Evolutionary conservation across 371 early-diverging fungal species (phyloP), one percentile per base, ranked within the genome.

Genomic region (Mucor saturninus): DNA sequence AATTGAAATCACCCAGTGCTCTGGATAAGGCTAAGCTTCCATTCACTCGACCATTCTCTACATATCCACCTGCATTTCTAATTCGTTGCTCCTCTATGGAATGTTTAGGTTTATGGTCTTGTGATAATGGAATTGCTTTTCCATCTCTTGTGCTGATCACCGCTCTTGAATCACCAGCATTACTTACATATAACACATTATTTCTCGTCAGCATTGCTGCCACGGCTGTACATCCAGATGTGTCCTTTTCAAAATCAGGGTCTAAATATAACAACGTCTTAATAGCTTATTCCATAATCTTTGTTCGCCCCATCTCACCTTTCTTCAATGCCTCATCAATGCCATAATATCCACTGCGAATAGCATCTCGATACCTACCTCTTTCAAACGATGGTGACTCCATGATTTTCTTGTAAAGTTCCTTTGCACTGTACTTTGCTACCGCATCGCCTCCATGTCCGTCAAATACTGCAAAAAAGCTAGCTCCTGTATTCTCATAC

Each of bases 391-490:
- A 80, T 13, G 81, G 64, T 35, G 89, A 80, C 46, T 75, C 65
- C 14, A 85, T 76, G 42, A 97, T 86, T 56, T 76, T 81, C 50
- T 83, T 72, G 69, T 94, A 90, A 38, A 95, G 78, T 46, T 85
- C 68, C 13, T 79, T 77, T 31, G 95, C 95, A 49, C 91, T 83
- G 70, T 87, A 96, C 71, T 87, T 88, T 15, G 98, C 96, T 5
- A 93, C 91, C 56, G 68, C 77, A 45, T 76, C 67, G 3, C 93
- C 97, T 68, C 96, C 97, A 70, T 97, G 97, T 2, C 97, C 97
- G 77, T 97, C 97, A 76, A 88, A 96, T n/a, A 96, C 96, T 10
- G 88, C 95, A 83, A 95, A 97, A 80, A 94, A 96, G 15, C 90
- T 85, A 28, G 71, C 63, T 26, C 77, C 75, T 29, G 74, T 75